Percentiles rank a stretch among this genome's conserved stretches.
Evolutionary conservation across 768 basidiomycete genomes (phyloP).

Genomic region (Udeniomyces megalosporus): DNA sequence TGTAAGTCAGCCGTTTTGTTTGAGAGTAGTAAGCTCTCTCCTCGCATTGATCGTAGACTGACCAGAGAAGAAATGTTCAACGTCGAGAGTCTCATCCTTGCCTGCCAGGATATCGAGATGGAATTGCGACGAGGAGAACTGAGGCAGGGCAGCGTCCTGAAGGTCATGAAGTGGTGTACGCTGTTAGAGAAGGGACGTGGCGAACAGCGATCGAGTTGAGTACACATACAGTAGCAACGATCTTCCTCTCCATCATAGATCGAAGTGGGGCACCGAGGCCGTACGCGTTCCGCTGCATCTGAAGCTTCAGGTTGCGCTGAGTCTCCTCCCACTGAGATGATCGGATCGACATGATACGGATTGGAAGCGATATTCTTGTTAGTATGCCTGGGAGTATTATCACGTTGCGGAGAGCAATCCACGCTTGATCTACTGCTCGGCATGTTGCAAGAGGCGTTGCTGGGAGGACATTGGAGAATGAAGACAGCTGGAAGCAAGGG

Average conservation of each 20-base stretch:
- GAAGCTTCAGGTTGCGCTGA: slow-evolving; percentile 72
- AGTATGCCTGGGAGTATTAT: not conserved
- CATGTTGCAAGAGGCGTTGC: too few species aligned
- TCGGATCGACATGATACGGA: not conserved
- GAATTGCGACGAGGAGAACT: slow-evolving; percentile 11
- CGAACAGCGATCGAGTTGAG: not conserved
- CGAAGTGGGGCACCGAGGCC: slow-evolving; percentile 83
- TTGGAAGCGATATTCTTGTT: not conserved
- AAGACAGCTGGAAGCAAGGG: not conserved
- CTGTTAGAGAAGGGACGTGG: not conserved
- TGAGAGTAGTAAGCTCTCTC: too few species aligned
- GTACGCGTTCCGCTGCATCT: slow-evolving; percentile 62
- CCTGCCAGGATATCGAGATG: slow-evolving; percentile 16
- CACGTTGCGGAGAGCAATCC: not conserved
- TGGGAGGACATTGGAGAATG: not conserved
- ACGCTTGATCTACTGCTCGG: not conserved
- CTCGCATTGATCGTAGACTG: too few species aligned
- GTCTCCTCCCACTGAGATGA: slow-evolving; percentile 72
- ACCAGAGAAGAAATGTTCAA: slow-evolving; percentile 12
- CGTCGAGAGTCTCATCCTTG: slow-evolving; percentile 5
- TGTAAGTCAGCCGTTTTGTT: too few species aligned
- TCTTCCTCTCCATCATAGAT: slow-evolving; percentile 81
- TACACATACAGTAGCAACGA: slow-evolving; percentile 52
- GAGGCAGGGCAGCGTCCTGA: slow-evolving; percentile 6
- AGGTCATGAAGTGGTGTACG: not conserved